A percentile compares a stretch with the other conserved stretches of the same genome.
These are phyloP conservation scores for Scedosporium dehoogii DNA, from an alignment of 2,329 filamentous ascomycete genomes.

Conservation along the genomic window DNA sequence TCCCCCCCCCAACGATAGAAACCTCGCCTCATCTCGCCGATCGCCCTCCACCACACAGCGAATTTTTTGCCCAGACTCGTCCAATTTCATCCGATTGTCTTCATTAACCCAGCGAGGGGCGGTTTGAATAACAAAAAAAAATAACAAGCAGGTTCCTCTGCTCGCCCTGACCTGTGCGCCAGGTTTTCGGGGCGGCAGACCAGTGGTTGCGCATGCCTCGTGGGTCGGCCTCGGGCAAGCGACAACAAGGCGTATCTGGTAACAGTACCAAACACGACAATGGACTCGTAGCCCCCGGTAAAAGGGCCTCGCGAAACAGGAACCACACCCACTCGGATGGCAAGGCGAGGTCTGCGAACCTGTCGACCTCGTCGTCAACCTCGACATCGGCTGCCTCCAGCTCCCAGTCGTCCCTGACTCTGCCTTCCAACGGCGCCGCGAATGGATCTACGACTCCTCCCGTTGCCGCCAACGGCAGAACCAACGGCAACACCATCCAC, in stretches of 20 bases:
- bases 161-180: conserved; percentile 23
- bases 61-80: no score
- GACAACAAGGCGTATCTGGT: conserved; percentile 50
- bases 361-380: conserved; percentile 10
- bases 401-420: conserved; percentile 11
- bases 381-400: conserved; percentile 10
- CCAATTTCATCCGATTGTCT: not conserved
- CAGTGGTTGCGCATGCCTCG: conserved; percentile 48
- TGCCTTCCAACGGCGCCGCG: conserved; percentile 10
- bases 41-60: no score
- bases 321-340: conserved; percentile 34
- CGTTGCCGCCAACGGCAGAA: conserved; percentile 18
- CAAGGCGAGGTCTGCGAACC: conserved; percentile 18
- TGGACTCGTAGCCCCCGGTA: conserved; percentile 60
- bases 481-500: conserved; percentile 16
- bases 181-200: conserved; percentile 24
- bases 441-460: conserved; percentile 9
- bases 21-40: not conserved
- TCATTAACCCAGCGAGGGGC: not conserved
- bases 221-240: conserved; percentile 47
- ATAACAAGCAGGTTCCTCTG: conserved; percentile 12
- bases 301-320: conserved; percentile 31
- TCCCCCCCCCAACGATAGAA: not conserved
- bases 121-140: not conserved
- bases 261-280: conserved; percentile 54